A percentile compares a stretch with the other conserved stretches of the same genome.
Evolutionary conservation across 1,284 basidiomycete species (phyloP).

Genomic region (Vanrija sp.): DNA sequence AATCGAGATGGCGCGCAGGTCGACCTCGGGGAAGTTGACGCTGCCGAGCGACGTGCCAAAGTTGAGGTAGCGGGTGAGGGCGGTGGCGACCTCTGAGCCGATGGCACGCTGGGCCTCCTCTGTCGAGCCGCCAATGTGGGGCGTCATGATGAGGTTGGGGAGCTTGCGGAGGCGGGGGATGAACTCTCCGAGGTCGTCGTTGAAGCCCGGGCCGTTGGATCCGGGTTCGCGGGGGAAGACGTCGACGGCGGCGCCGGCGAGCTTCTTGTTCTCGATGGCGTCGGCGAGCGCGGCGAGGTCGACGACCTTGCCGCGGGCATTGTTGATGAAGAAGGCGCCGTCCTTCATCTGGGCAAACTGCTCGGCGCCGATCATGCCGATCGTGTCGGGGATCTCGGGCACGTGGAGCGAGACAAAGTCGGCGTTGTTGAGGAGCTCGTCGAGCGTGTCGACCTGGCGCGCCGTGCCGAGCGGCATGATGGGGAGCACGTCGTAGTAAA

Average conservation of each 20-base stretch:
- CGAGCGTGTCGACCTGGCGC: slow-evolving; percentile 77
- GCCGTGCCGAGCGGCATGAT: slow-evolving; percentile 98
- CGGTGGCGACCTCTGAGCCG: slow-evolving; percentile 86
- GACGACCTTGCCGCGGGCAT: slow-evolving; percentile 90
- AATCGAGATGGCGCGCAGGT: slow-evolving; percentile 80
- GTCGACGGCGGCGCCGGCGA: slow-evolving; percentile 92
- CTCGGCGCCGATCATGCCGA: slow-evolving; percentile 78
- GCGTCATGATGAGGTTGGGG: slow-evolving; percentile 89
- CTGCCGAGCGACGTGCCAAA: slow-evolving; percentile 85
- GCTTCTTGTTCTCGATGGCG: slow-evolving; percentile 74
- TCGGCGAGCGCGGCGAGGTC: slow-evolving; percentile 87
- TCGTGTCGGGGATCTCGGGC: slow-evolving; percentile 93
- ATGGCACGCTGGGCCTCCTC: slow-evolving; percentile 99
- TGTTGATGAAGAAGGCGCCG: slow-evolving; percentile 95
- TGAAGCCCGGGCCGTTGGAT: slow-evolving; percentile 79
- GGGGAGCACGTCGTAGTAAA: slow-evolving; percentile 94
- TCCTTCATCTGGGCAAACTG: slow-evolving; percentile 90
- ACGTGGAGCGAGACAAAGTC: slow-evolving; percentile 98
- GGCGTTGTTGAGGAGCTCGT: slow-evolving; percentile 69
- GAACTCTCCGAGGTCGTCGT: slow-evolving; percentile 79
- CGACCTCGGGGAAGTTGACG: slow-evolving; percentile 99
- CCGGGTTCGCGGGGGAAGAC: slow-evolving; percentile 93
- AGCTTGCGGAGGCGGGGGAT: slow-evolving; percentile 66
- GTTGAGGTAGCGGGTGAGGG: slow-evolving; percentile 84
- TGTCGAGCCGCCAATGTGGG: slow-evolving; percentile 97